Evolutionary conservation across 805 yeast genomes (phyloP).

Genomic region (Maudiozyma barnettii): DNA sequence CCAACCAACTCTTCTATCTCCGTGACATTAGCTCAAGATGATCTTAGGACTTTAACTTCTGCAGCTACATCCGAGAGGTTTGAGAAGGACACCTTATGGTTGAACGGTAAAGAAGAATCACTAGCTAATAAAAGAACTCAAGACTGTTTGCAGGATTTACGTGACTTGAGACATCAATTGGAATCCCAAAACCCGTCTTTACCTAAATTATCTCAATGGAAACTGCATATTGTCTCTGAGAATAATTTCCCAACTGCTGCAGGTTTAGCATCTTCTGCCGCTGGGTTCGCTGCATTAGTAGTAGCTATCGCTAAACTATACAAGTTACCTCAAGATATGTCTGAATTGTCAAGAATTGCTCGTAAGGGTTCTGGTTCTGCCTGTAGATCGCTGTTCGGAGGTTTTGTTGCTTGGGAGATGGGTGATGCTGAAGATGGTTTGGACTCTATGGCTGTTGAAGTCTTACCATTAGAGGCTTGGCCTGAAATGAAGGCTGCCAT

Average conservation of each 20-base stretch:
- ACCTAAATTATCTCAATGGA: conserved; percentile 55
- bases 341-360: conserved; percentile 86
- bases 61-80: conserved; percentile 59
- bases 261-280: conserved; percentile 95
- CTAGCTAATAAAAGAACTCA: conserved; percentile 52
- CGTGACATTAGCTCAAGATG: conserved; percentile 85
- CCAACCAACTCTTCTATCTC: conserved; percentile 96
- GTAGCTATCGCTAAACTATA: conserved; percentile 79
- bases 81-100: conserved; percentile 60
- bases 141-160: conserved; percentile 69
- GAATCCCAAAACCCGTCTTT: conserved; percentile 45
- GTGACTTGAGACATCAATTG: conserved; percentile 50
- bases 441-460: conserved; percentile 89
- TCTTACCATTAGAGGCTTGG: conserved; percentile 83
- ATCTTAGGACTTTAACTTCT: conserved; percentile 84
- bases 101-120: conserved; percentile 77
- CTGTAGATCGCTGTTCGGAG: conserved; percentile 93
- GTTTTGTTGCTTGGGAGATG: conserved; percentile 99
- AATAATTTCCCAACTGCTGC: conserved; percentile 99
- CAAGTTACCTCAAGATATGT: conserved; percentile 71
- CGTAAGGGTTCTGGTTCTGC: conserved; percentile 99
- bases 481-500: conserved; percentile 87
- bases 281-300: conserved; percentile 95
- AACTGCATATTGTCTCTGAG: conserved; percentile 76
- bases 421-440: conserved; percentile 67